Evolutionary conservation across 1,284 basidiomycete genomes (phyloP).

Genomic region (Wolfiporia cocos): DNA sequence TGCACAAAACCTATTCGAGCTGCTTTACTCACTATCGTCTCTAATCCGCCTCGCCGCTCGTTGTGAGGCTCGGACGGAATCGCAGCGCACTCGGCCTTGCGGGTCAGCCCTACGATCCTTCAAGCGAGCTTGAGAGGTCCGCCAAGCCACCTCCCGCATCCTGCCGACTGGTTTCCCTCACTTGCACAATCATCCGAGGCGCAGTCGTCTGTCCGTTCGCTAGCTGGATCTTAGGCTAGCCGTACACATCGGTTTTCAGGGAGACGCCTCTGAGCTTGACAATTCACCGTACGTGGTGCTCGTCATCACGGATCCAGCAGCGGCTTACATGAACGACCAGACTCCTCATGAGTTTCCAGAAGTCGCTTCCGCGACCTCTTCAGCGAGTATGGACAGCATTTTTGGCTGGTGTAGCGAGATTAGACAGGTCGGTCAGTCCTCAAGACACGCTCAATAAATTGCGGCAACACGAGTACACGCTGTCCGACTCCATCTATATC

Average conservation of each 20-base stretch:
- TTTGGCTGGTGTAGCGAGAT: slow-evolving; percentile 51
- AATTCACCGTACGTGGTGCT: slow-evolving; percentile 1
- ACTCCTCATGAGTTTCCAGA: slow-evolving; percentile 11
- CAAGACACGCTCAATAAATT: slow-evolving; percentile 61
- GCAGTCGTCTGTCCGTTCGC: no score
- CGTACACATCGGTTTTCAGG: not conserved
- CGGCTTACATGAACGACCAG: not conserved
- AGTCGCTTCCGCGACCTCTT: slow-evolving; percentile 14
- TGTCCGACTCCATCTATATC: slow-evolving; percentile 56
- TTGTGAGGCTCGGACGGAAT: no score
- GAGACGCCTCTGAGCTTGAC: not conserved
- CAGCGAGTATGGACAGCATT: slow-evolving; percentile 43
- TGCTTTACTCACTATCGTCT: no score
- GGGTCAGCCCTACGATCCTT: no score
- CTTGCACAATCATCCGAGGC: no score
- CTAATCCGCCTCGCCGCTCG: no score
- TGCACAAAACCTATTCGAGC: no score
- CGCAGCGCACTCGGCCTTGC: no score
- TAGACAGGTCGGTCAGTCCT: slow-evolving; percentile 77
- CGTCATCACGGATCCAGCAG: not conserved
- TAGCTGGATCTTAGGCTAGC: no score
- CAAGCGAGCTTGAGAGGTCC: no score
- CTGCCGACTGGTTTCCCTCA: no score
- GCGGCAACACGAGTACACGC: slow-evolving; percentile 52
- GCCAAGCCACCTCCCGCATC: no score